A percentile compares a stretch with the other conserved stretches of the same genome.
Evolutionary conservation across 2,329 filamentous ascomycete species (phyloP).

Genomic region (Calonectria ilicicola): DNA sequence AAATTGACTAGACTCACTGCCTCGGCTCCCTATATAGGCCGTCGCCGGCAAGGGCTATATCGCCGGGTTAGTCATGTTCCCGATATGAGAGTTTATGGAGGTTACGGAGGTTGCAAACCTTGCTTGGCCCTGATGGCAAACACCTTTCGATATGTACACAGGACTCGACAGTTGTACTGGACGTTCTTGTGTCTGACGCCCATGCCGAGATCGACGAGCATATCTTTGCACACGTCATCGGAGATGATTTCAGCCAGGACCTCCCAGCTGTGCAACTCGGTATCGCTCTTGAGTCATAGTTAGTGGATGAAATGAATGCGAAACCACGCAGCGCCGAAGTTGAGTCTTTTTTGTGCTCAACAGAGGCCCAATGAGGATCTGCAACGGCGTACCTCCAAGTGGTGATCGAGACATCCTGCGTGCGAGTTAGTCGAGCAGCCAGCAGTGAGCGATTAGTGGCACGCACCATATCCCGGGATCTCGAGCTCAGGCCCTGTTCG

Average conservation of each 20-base stretch:
- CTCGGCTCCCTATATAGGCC: constrained; percentile 61
- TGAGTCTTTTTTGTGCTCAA: too few relatives aligned
- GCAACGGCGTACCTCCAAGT: constrained; percentile 38
- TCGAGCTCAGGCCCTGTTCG: constrained; percentile 65
- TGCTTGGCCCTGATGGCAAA: constrained; percentile 79
- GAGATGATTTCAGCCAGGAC: constrained; percentile 45
- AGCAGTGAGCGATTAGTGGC: not conserved
- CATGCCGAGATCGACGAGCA: constrained; percentile 45
- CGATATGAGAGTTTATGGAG: not conserved
- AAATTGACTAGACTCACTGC: constrained; percentile 29
- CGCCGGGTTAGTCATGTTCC: not conserved
- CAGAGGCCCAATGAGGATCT: not conserved
- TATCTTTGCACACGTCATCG: constrained; percentile 41
- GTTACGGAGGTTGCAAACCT: constrained; percentile 60
- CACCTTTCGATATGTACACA: constrained; percentile 70
- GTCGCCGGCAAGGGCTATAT: constrained; percentile 70
- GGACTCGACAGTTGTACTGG: constrained; percentile 52
- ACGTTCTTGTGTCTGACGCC: constrained; percentile 43
- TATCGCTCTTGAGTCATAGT: constrained; percentile 30
- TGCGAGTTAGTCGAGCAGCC: not conserved
- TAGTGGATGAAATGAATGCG: too few relatives aligned
- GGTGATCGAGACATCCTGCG: constrained; percentile 35
- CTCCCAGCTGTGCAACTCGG: constrained; percentile 45
- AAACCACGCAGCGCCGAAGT: too few relatives aligned
- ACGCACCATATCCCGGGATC: constrained; percentile 47